A percentile compares a stretch with the other conserved stretches of the same genome.
phyloP scores from a whole-genome alignment of 164 flowering plant species.

The Macadamia integrifolia region DNA sequence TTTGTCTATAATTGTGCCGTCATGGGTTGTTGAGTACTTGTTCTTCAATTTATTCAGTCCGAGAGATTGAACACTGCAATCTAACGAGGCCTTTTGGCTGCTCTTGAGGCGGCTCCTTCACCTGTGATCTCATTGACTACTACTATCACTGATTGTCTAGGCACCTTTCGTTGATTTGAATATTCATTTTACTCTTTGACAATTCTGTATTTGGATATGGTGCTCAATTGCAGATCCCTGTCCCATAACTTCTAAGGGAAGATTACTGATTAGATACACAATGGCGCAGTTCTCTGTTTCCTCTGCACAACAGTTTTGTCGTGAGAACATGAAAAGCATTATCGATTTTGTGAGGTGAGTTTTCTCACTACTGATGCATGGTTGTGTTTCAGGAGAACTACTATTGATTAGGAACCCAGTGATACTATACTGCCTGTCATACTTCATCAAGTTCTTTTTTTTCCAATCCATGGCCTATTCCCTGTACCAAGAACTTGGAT shows the following conservation, averaged over 20 bases:
- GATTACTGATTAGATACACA: conserved; percentile 2
- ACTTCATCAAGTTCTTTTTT: no score
- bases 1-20: conserved; percentile 75
- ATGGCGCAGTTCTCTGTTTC: not conserved
- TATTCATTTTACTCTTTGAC: conserved; percentile 5
- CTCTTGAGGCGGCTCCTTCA: not conserved
- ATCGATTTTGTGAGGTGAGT: conserved; percentile 6
- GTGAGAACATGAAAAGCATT: conserved; percentile 11
- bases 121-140: not conserved
- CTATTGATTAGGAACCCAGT: no score
- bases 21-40: conserved; percentile 55
- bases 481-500: no score
- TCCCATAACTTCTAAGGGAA: conserved; percentile 7
- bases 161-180: conserved; percentile 2
- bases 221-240: conserved; percentile 12
- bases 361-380: conserved; percentile 3
- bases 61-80: conserved; percentile 7
- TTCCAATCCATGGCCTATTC: no score
- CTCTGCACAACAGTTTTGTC: conserved; percentile 7
- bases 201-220: conserved; percentile 7
- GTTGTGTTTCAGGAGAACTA: no score
- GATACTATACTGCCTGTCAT: no score
- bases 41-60: not conserved
- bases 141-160: not conserved
- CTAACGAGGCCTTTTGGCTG: conserved; percentile 11